Evolutionary conservation across 2,329 filamentous ascomycete species (phyloP).

Genomic region (Trichoderma koningii): DNA sequence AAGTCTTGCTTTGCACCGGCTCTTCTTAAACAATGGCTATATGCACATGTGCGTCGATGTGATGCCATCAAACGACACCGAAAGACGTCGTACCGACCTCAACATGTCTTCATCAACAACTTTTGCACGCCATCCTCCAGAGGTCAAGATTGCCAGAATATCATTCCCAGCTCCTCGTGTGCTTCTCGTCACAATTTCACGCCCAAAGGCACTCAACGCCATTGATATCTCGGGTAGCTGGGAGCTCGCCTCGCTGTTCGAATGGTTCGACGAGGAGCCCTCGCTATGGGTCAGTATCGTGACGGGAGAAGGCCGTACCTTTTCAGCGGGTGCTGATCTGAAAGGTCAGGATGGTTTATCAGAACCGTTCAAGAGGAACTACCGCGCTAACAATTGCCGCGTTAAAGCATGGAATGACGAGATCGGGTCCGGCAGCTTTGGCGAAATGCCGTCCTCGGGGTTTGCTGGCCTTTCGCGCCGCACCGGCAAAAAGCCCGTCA

Average conservation of each 20-base stretch:
- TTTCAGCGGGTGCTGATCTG: slow-evolving; percentile 58
- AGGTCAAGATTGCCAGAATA: not conserved
- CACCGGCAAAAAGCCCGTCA: slow-evolving; percentile 61
- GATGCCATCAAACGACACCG: no score
- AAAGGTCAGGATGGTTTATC: slow-evolving; percentile 37
- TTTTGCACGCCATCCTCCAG: not conserved
- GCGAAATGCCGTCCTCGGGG: slow-evolving; percentile 37
- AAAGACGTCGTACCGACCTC: not conserved
- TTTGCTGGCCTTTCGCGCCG: slow-evolving; percentile 54
- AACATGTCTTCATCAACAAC: not conserved
- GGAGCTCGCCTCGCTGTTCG: slow-evolving; percentile 52
- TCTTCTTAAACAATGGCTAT: not conserved
- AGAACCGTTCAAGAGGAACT: not conserved
- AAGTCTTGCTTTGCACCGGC: not conserved
- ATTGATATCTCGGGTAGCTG: slow-evolving; percentile 36
- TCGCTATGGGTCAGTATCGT: slow-evolving; percentile 50
- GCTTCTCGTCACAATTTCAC: slow-evolving; percentile 6
- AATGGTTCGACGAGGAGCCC: slow-evolving; percentile 56
- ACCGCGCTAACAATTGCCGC: slow-evolving; percentile 58
- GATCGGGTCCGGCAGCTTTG: slow-evolving; percentile 31
- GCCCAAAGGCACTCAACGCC: slow-evolving; percentile 8
- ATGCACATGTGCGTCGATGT: not conserved
- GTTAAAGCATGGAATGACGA: slow-evolving; percentile 38
- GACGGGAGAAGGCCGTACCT: slow-evolving; percentile 56
- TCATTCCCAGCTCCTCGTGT: slow-evolving; percentile 17